Evolutionary conservation across 805 yeast genomes (phyloP), one percentile per base, ranked within the genome.

Genomic region (Teunomyces funiuensis): DNA sequence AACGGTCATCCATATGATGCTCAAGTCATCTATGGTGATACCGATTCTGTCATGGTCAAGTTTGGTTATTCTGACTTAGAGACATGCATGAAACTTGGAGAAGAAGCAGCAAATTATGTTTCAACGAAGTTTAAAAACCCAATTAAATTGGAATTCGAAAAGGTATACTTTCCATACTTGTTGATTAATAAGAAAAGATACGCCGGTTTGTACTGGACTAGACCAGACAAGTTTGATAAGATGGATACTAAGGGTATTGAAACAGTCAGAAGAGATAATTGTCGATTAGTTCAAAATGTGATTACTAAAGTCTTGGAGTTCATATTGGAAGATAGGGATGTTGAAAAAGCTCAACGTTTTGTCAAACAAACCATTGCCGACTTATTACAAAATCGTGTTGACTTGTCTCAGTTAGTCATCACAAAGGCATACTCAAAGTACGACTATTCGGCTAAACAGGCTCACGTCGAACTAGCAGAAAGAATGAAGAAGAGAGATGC

Each of bases 161-260:
- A 93, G 60, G 97, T 90, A 4, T 93, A 93, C 59, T 93, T 79
- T 63, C 99, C 99, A 2, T 93, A 93, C 58, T 69, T 93, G 49
- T 72, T 93, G 59, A 93, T 93, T 59, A 93, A 91, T 69, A 93
- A 93, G 65, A 93, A 93, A 66, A 77, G 99, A 63, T 93, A 93
- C 58, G 99, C 99, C 2, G 99, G 99, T 0, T 71, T 93, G 33
- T 91, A 83, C 58, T 93, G 99, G 99, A 93, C 99, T 0, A 77
- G 79, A 36, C 84, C 97, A 0, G 80, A 87, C n/a, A 88, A 87
- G 49, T 88, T 79, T 55, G 99, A 95, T 63, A 93, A 93, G 65
- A 84, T 93, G 89, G 99, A 93, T 61, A 91, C 97, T 25, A 93
- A 93, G 58, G 99, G 99, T 62, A 85, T 93, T 47, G 99, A 95